phyloP scores from a whole-genome alignment of 148 eudicot genomes.

The Rhododendron simsii region DNA sequence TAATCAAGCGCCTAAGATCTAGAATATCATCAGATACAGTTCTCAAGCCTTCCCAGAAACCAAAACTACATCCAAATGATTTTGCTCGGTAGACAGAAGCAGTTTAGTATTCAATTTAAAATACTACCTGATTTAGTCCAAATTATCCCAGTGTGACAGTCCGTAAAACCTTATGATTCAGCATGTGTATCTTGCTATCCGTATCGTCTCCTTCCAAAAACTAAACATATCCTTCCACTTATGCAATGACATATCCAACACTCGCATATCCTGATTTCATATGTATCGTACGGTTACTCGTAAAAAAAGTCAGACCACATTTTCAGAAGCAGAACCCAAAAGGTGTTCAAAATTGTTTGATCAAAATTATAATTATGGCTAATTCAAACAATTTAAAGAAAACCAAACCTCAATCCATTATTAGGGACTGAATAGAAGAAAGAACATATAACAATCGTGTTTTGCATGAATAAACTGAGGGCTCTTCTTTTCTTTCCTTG shows the following conservation, averaged over 20 bases:
- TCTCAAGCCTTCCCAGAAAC: neutral
- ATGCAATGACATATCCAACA: neutral
- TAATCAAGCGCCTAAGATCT: too few species aligned
- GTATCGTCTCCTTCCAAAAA: too few species aligned
- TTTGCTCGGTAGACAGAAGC: neutral
- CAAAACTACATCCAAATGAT: neutral
- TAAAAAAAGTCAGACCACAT: neutral
- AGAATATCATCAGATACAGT: neutral
- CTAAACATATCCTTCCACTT: too few species aligned
- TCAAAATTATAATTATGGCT: neutral
- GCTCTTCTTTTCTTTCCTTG: too few species aligned
- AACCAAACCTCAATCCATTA: neutral
- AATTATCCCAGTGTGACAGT: too few species aligned
- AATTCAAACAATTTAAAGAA: neutral
- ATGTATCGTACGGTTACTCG: too few species aligned
- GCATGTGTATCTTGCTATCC: too few species aligned
- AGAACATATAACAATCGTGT: too few species aligned
- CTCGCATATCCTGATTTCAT: neutral
- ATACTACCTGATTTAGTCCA: neutral
- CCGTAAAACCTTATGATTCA: too few species aligned
- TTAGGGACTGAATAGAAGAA: neutral
- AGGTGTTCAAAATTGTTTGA: neutral
- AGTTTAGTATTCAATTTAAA: neutral
- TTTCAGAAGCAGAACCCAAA: too few species aligned
- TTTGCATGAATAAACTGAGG: too few species aligned